phyloP scores from a whole-genome alignment of 2,329 filamentous ascomycete genomes.

The Trichoderma koningiopsis region DNA sequence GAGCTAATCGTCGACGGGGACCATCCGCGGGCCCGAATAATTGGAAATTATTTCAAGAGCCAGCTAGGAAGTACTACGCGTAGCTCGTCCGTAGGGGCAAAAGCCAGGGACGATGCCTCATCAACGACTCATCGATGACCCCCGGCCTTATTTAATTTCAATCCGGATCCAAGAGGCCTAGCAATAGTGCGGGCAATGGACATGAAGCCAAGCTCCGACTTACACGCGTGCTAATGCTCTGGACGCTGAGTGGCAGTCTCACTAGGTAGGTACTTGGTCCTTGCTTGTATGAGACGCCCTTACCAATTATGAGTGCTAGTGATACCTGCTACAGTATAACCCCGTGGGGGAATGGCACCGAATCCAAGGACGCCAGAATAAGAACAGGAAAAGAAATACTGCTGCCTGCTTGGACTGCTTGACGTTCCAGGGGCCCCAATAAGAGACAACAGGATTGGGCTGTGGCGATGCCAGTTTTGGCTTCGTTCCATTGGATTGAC shows the following conservation, averaged over 20 bases:
- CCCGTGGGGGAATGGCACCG: conserved; percentile 12
- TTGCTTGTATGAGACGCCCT: conserved; percentile 3
- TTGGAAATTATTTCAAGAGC: conserved; percentile 17
- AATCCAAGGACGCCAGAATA: background rate
- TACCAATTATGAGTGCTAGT: background rate
- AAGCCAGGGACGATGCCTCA: background rate
- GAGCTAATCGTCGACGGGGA: conserved; percentile 21
- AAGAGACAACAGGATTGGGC: background rate
- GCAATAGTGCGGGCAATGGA: background rate
- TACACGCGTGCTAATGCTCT: background rate
- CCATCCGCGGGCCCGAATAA: conserved; percentile 23
- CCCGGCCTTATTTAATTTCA: background rate
- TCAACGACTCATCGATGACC: background rate
- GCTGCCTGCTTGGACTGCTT: conserved; percentile 18
- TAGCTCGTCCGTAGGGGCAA: background rate
- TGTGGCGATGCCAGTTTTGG: conserved; percentile 16
- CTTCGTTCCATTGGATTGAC: conserved; percentile 11
- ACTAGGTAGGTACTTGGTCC: background rate
- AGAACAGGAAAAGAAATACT: conserved; percentile 3
- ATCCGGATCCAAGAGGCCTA: background rate
- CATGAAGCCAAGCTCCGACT: background rate
- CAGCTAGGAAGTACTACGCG: background rate
- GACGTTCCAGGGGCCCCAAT: conserved; percentile 3
- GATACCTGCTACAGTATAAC: background rate
- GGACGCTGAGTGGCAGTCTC: background rate